Base-by-base conservation (phyloP, 202 grass and related monocot genomes). In the Bolboschoenoplectus hybrid region DNA sequence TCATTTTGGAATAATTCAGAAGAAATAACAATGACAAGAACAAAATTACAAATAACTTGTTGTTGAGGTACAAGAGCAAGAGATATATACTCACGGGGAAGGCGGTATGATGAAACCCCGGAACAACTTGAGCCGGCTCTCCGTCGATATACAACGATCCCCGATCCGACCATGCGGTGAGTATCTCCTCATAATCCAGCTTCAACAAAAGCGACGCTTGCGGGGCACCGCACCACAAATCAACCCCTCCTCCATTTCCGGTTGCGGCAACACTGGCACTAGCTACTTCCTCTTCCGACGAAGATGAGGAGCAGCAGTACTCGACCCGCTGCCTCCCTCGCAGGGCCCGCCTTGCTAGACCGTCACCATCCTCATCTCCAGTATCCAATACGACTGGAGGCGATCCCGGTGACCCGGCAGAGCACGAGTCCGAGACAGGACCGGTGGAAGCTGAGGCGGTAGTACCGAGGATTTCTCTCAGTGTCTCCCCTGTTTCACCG, bases 151-250 rank as follows among this genome's bases (percentile, higher is more conserved):
- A 98, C 78, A 98, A 87, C 41, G 96, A 87, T 0, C 96, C 96
- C n/a, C 96, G 89, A 73, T 68, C 93, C 2, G 90, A 91, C 96
- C 96, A 98, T 4, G 90, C 86, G 4, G 90, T 81, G 20, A 98
- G 86, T 93, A 98, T 91, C 51, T 91, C 93, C 41, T 92, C 93
- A 74, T 98, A 89, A 78, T 98, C 91, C 10, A 98, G 89, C 86
- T 98, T 98, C n/a, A 98, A 85, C 51, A 88, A 80, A 20, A 92
- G 87, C 44, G 84, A 53, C 26, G 78, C 70, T 35, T 20, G 32
- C 49, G 64, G 20, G 12, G n/a, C 77, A n/a, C 41, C 11, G 41
- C 52, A 35, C 89, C 81, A 85, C 40, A 85, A 52, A 74, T 87
- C 85, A 4, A 81, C 55, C 32, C 81, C 72, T 55, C 62, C 69